Evolutionary conservation across 441 rosid genomes (phyloP).

Genomic region (Gossypium gossypioides): DNA sequence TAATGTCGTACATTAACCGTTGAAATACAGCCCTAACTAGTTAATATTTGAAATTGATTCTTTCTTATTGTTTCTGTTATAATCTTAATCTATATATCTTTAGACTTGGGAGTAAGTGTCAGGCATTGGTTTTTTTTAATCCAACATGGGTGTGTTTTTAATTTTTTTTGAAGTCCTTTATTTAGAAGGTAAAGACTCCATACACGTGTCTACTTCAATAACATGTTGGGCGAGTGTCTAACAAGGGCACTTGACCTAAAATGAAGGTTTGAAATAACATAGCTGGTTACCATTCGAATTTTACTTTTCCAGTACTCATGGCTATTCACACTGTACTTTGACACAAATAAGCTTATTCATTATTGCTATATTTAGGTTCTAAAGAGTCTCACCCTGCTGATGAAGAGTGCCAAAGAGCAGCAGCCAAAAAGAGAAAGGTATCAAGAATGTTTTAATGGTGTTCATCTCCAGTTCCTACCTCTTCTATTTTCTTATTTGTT

Average conservation of each 20-base stretch:
- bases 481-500: not conserved
- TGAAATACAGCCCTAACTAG: not conserved
- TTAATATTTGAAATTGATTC: not conserved
- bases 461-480: not conserved
- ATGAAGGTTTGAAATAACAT: not conserved
- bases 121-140: not conserved
- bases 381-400: conserved; percentile 22
- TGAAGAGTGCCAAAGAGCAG: conserved; percentile 32
- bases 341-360: not conserved
- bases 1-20: not conserved
- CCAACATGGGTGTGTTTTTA: not conserved
- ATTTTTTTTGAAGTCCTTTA: not conserved
- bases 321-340: not conserved
- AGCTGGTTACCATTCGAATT: not conserved
- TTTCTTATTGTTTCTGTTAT: not conserved
- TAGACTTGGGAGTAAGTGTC: not conserved
- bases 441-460: not conserved
- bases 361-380: conserved; percentile 32
- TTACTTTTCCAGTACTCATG: not conserved
- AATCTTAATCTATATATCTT: not conserved
- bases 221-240: not conserved
- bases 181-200: not conserved
- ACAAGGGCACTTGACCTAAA: not conserved
- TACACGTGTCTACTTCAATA: not conserved
- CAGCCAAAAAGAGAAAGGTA: conserved; percentile 68